Evolutionary conservation across 768 basidiomycete species (phyloP).

Genomic region (Boletellus sp.): DNA sequence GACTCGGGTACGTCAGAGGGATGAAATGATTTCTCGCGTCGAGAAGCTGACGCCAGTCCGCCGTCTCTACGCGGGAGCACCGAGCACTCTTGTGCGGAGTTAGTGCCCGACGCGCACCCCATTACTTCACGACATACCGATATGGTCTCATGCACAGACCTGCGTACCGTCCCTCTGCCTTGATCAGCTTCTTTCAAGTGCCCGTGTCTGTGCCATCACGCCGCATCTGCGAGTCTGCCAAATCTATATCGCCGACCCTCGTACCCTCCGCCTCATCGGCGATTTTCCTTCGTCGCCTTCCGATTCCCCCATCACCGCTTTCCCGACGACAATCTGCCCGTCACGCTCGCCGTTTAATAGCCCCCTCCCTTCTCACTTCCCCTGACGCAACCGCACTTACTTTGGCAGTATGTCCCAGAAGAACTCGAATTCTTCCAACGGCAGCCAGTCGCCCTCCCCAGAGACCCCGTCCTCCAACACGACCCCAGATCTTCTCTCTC

Average conservation of each 20-base stretch:
- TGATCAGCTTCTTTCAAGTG: constrained; percentile 26
- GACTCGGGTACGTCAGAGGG: constrained; percentile 14
- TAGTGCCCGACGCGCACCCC: constrained; percentile 29
- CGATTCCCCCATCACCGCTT: constrained; percentile 29
- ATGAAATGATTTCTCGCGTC: constrained; percentile 17
- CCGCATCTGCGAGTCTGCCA: constrained; percentile 26
- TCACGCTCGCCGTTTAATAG: constrained; percentile 23
- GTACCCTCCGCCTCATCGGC: constrained; percentile 19
- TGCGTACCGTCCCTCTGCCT: constrained; percentile 18
- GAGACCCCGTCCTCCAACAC: constrained; percentile 41
- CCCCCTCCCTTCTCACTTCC: constrained; percentile 22
- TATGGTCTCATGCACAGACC: constrained; percentile 33
- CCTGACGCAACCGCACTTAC: constrained; percentile 20
- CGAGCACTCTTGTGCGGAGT: constrained; percentile 32
- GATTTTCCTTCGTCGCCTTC: constrained; percentile 24
- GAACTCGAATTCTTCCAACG: constrained; percentile 47
- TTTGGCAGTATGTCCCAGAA: constrained; percentile 44
- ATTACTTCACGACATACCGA: constrained; percentile 32
- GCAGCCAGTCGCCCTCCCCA: constrained; percentile 47
- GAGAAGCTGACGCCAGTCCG: constrained; percentile 20
- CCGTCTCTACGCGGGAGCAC: constrained; percentile 14
- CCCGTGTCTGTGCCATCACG: constrained; percentile 29
- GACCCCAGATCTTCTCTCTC: constrained; percentile 41
- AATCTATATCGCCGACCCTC: constrained; percentile 30
- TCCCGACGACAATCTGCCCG: constrained; percentile 18